phyloP scores from a whole-genome alignment of 2,329 filamentous ascomycete species.

The Fusarium drepaniforme region DNA sequence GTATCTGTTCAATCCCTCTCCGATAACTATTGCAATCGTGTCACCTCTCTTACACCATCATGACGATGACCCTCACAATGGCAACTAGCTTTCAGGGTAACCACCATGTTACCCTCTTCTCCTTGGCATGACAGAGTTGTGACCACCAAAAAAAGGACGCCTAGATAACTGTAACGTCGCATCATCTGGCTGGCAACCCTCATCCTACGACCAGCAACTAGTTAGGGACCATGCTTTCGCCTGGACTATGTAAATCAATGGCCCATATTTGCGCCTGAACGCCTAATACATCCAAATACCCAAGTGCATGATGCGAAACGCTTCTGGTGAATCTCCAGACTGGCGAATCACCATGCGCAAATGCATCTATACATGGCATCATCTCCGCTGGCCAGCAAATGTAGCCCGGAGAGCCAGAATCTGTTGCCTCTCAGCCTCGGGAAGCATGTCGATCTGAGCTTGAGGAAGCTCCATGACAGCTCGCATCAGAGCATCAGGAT shows the following conservation, averaged over 20 bases:
- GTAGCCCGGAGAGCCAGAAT: constrained; percentile 81
- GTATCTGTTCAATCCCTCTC: not conserved
- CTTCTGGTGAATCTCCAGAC: not conserved
- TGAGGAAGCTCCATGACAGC: constrained; percentile 86
- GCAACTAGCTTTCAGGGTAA: not conserved
- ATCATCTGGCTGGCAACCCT: not conserved
- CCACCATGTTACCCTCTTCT: not conserved
- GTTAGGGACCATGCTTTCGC: not conserved
- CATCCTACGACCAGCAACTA: not conserved
- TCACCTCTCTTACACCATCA: not conserved
- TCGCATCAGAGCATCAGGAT: constrained; percentile 80
- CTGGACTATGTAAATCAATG: constrained; percentile 13
- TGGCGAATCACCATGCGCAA: not conserved
- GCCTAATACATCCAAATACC: constrained; percentile 26
- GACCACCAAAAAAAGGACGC: not conserved
- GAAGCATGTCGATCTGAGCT: constrained; percentile 82
- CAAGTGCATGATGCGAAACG: constrained; percentile 12
- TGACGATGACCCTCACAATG: not conserved
- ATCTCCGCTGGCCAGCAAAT: constrained; percentile 61
- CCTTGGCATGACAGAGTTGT: not conserved
- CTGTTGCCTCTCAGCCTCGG: constrained; percentile 81
- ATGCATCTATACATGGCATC: constrained; percentile 17
- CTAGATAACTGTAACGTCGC: not conserved
- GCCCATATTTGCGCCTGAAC: constrained; percentile 34
- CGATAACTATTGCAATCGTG: not conserved